These are phyloP conservation scores for Tulasnella sp. DNA, from an alignment of 768 basidiomycete genomes.

Conservation along the genomic window DNA sequence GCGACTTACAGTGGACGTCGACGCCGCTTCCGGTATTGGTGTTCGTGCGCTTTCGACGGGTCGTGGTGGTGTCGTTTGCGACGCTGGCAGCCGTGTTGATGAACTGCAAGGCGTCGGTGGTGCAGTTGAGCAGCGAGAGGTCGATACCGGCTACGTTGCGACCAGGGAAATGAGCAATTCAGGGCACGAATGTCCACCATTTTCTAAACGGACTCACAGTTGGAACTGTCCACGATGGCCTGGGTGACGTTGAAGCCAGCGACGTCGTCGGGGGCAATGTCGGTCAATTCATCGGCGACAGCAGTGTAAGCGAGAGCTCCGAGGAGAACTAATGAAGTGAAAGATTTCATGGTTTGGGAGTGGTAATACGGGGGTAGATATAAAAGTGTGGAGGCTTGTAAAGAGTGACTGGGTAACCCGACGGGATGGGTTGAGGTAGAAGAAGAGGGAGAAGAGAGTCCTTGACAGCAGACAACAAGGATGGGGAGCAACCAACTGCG, in stretches of 20 bases:
- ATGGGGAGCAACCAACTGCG: background rate
- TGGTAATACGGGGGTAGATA: background rate
- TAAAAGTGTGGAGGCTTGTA: background rate
- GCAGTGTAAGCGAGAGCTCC: background rate
- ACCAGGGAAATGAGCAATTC: background rate
- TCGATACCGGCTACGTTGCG: constrained; percentile 9
- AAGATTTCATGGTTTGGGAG: background rate
- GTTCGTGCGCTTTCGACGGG: background rate
- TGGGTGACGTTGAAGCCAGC: constrained; percentile 1
- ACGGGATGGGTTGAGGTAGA: background rate
- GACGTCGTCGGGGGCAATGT: background rate
- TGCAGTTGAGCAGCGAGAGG: background rate
- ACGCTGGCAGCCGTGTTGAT: background rate
- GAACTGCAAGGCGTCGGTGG: background rate
- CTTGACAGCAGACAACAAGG: background rate
- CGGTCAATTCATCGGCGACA: background rate
- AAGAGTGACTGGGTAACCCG: background rate
- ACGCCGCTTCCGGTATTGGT: background rate
- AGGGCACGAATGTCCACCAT: too few species aligned
- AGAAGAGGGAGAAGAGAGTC: background rate
- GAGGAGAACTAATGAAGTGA: background rate
- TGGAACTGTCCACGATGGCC: background rate
- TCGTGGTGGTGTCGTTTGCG: background rate
- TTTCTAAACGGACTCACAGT: background rate
- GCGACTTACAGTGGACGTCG: constrained; percentile 13